Evolutionary conservation across 306 rosid species (phyloP), one percentile per base, ranked within the genome.

Genomic region (Cajanus cajan): DNA sequence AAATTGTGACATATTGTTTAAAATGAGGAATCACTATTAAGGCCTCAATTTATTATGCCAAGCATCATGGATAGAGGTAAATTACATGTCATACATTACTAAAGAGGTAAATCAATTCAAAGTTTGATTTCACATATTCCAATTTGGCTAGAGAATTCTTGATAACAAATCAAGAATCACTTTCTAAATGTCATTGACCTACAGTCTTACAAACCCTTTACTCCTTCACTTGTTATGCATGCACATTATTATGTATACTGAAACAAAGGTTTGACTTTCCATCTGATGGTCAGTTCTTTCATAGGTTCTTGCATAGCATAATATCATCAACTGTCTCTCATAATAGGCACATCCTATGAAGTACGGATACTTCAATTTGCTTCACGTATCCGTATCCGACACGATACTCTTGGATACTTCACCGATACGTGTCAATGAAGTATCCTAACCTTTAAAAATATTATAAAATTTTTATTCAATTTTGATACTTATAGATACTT

Each of bases 201-300:
- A 74, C 37, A 65, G 59, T 65, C 78, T 73, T 43, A 62, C 45
- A 31, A 77, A 50, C 52, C 68, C 31, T 72, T 58, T 40, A 58
- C 63, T 28, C 33, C 51, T 22, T 45, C 71, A 44, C 65, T 67
- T 62, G 25, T 62, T 74, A 79, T 71, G 16, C 45, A 16, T 44
- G 44, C 51, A 55, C 71, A 34, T 67, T 61, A 67, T 34, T 63
- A 33, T 48, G 8, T 55, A 72, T 72, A 14, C 44, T 28, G 7
- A 73, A 78, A 76, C 9, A 73, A 36, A 73, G 71, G 86, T 59
- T 65, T 40, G 47, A 55, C 55, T 69, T 58, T 24, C 10, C 71
- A 78, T 78, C 45, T 12, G 57, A 66, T 45, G 58, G 40, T 31
- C 67, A 62, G 71, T 47, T 74, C 70, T 68, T 68, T 67, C 51